Percentiles rank a stretch among this genome's conserved stretches.
Conservation (phyloP, 1,284 basidiomycete genomes). For the Boletellus dicymbophilus region DNA sequence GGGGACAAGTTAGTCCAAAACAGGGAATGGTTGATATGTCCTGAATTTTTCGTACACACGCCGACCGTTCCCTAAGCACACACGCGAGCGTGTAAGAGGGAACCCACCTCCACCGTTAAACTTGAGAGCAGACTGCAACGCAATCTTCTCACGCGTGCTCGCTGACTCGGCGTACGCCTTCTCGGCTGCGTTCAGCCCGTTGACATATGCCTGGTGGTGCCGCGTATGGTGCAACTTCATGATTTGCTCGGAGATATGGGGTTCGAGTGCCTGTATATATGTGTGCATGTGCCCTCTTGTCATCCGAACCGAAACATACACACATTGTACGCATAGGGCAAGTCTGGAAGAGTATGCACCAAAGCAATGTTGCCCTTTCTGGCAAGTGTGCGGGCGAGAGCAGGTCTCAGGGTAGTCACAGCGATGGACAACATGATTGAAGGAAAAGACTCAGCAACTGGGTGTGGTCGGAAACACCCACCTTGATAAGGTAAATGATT, state of each 20-base stretch:
- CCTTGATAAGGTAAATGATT: slow-evolving; percentile 23
- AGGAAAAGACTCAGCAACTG: background rate
- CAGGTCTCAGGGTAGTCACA: slow-evolving; percentile 41
- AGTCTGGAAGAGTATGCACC: slow-evolving; percentile 77
- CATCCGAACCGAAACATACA: slow-evolving; percentile 24
- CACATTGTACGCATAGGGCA: slow-evolving; percentile 92
- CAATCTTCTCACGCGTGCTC: slow-evolving; percentile 81
- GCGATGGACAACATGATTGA: slow-evolving; percentile 49
- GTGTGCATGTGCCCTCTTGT: background rate
- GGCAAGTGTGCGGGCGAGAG: slow-evolving; percentile 41
- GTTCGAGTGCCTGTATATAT: slow-evolving; percentile 62
- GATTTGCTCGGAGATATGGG: slow-evolving; percentile 78
- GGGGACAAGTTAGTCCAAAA: slow-evolving; percentile 98
- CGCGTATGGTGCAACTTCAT: slow-evolving; percentile 96
- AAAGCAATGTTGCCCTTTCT: slow-evolving; percentile 37
- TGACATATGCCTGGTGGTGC: slow-evolving; percentile 95
- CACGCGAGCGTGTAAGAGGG: background rate
- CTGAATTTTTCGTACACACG: slow-evolving; percentile 36
- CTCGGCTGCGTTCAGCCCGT: slow-evolving; percentile 90
- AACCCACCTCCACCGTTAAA: slow-evolving; percentile 87
- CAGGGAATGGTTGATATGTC: slow-evolving; percentile 90
- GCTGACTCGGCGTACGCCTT: slow-evolving; percentile 72
- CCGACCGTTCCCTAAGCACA: background rate
- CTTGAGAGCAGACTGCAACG: slow-evolving; percentile 83
- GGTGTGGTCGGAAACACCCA: too few relatives aligned